phyloP scores from a whole-genome alignment of 371 early-diverging fungal genomes.

The Apophysomyces ossiformis region DNA sequence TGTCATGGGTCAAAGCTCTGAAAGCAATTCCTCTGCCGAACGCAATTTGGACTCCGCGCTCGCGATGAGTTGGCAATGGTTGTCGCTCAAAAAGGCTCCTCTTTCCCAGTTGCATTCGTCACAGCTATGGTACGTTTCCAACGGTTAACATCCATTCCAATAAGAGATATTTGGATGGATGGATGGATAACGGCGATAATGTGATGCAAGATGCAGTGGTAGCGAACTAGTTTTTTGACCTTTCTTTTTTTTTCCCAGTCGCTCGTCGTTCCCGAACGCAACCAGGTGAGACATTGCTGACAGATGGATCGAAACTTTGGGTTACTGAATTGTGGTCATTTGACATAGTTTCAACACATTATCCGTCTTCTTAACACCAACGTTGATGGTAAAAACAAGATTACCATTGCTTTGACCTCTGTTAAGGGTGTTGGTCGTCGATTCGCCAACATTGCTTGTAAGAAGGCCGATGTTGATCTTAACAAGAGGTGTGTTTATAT shows the following conservation, averaged over 20 bases:
- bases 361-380: constrained; percentile 99
- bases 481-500: constrained; percentile 73
- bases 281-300: constrained; percentile 39
- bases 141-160: not conserved
- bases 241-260: constrained; percentile 55
- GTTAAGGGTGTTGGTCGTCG: constrained; percentile 99
- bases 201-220: not conserved
- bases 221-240: constrained; percentile 5
- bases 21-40: not conserved
- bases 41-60: not conserved
- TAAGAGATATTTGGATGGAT: constrained; percentile 20
- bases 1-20: not conserved
- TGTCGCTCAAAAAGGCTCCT: not conserved
- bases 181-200: constrained; percentile 14
- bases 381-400: constrained; percentile 95
- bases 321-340: not conserved
- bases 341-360: constrained; percentile 88
- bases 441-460: constrained; percentile 95
- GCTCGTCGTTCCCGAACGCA: constrained; percentile 86
- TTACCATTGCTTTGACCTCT: constrained; percentile 93
- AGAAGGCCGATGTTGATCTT: constrained; percentile 96
- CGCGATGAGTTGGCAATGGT: not conserved
- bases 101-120: constrained; percentile 3
- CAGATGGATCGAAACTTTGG: not conserved
- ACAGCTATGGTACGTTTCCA: constrained; percentile 5